Percentiles rank a stretch among this genome's conserved stretches.
These are phyloP conservation scores for Exophiala phaeomuriformis DNA, from an alignment of 2,329 filamentous ascomycete species.

Conservation along the genomic window DNA sequence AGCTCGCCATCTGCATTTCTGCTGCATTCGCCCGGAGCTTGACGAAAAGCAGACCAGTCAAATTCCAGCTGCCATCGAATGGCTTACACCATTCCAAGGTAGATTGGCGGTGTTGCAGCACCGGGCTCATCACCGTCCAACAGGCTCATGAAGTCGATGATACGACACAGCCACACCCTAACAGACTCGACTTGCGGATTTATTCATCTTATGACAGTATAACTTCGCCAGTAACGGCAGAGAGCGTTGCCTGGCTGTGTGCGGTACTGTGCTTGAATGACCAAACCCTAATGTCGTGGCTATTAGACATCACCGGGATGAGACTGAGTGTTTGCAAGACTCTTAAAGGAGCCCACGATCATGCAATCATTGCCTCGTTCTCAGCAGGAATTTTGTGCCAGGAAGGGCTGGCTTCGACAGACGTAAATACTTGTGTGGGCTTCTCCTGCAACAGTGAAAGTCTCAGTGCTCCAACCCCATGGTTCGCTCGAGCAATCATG, in stretches of 20 bases:
- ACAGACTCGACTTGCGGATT: neutral
- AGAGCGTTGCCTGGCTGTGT: neutral
- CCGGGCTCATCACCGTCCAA: neutral
- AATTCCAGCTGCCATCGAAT: neutral
- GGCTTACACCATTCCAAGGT: neutral
- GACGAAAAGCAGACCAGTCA: neutral
- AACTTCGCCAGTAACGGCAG: neutral
- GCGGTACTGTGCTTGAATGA: neutral
- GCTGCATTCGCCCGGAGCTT: neutral
- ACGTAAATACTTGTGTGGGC: neutral
- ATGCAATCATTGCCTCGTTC: neutral
- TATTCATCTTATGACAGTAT: neutral
- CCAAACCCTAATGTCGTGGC: neutral
- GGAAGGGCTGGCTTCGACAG: neutral
- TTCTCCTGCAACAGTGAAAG: neutral
- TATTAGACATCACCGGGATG: neutral
- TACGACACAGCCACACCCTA: neutral
- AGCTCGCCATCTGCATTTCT: neutral
- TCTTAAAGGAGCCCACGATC: neutral
- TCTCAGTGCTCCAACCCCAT: neutral
- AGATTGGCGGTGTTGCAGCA: constrained; percentile 1
- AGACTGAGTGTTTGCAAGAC: neutral
- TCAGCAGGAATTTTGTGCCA: neutral
- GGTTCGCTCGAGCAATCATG: neutral
- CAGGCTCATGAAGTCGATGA: neutral